Conservation (phyloP, 208 protist species). For the Crithidia fasciculata region DNA sequence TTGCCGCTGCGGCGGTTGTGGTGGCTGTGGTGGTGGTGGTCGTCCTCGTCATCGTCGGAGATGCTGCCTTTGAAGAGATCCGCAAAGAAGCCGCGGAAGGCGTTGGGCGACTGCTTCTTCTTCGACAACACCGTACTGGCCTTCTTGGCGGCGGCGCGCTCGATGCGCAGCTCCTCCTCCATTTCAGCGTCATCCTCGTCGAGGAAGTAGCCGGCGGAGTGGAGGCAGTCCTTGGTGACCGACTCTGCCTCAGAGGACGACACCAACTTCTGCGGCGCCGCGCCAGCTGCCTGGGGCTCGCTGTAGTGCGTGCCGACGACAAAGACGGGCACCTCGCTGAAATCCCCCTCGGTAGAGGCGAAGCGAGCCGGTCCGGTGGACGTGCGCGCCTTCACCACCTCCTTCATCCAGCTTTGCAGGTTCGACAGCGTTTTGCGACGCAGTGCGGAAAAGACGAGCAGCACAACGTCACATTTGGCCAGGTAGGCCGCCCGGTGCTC, state of each 20-base stretch:
- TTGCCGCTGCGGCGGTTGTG: not conserved
- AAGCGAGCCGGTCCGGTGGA: slow-evolving; percentile 15
- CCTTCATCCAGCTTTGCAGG: slow-evolving; percentile 38
- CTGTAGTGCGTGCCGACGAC: slow-evolving; percentile 59
- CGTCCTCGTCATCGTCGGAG: slow-evolving; percentile 3
- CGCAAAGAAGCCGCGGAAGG: slow-evolving; percentile 13
- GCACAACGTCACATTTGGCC: slow-evolving; percentile 46
- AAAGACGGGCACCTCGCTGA: slow-evolving; percentile 49
- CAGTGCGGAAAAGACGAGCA: slow-evolving; percentile 73
- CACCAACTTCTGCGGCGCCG: slow-evolving; percentile 22
- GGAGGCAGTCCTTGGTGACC: slow-evolving; percentile 21
- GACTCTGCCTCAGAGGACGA: slow-evolving; percentile 15
- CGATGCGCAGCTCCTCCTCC: not conserved
- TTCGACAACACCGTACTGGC: not conserved
- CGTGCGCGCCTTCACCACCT: slow-evolving; percentile 41
- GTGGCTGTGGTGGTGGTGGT: not conserved
- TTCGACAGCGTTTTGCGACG: slow-evolving; percentile 43
- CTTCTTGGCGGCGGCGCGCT: not conserved
- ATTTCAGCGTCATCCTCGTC: slow-evolving; percentile 17
- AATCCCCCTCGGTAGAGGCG: slow-evolving; percentile 22
- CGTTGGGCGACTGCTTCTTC: slow-evolving; percentile 12
- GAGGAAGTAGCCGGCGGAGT: slow-evolving; percentile 35
- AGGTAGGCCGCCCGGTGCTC: slow-evolving; percentile 65
- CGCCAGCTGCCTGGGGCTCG: slow-evolving; percentile 6
- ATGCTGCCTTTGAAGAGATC: slow-evolving; percentile 8